These are phyloP conservation scores for Penicillium lividum DNA, from an alignment of 495 filamentous ascomycete species.

Conservation along the genomic window DNA sequence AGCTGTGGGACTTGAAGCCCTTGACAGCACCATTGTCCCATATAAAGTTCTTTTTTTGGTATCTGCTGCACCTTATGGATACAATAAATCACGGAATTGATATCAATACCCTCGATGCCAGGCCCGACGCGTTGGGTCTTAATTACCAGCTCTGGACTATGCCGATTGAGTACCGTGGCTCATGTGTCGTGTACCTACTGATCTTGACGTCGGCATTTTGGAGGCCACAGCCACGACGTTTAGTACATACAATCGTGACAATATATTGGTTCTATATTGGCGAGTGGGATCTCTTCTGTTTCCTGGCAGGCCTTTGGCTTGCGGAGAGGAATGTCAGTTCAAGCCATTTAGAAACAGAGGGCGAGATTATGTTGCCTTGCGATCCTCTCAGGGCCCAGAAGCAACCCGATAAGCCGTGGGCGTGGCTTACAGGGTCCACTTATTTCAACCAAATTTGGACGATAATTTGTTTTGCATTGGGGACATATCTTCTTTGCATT, in stretches of 20 bases:
- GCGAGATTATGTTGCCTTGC: slow-evolving; percentile 12
- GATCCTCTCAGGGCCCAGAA: slow-evolving; percentile 2
- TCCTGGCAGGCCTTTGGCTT: slow-evolving; percentile 44
- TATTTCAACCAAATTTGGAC: slow-evolving; percentile 5
- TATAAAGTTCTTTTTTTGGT: slow-evolving; percentile 20
- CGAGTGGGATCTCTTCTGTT: slow-evolving; percentile 48
- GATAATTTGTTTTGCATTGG: slow-evolving; percentile 10
- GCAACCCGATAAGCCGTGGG: too few species aligned
- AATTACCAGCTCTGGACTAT: slow-evolving; percentile 52
- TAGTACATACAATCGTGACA: slow-evolving; percentile 30
- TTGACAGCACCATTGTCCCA: slow-evolving; percentile 24
- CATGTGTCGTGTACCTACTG: slow-evolving; percentile 45
- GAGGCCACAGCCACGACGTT: slow-evolving; percentile 28
- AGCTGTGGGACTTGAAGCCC: slow-evolving; percentile 15
- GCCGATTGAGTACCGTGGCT: slow-evolving; percentile 48
- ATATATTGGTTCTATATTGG: slow-evolving; percentile 39
- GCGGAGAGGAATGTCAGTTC: slow-evolving; percentile 34
- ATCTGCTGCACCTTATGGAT: slow-evolving; percentile 23
- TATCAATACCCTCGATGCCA: not conserved
- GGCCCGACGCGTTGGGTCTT: slow-evolving; percentile 4
- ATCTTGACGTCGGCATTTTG: slow-evolving; percentile 40
- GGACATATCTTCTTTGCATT: slow-evolving; percentile 15
- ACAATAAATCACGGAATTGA: slow-evolving; percentile 18
- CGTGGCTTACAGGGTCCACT: slow-evolving; percentile 1
- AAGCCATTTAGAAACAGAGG: not conserved